Percentiles rank a stretch among this genome's conserved stretches.
These are phyloP conservation scores for Amylostereum areolatum DNA, from an alignment of 1,284 basidiomycete genomes.

Conservation along the genomic window DNA sequence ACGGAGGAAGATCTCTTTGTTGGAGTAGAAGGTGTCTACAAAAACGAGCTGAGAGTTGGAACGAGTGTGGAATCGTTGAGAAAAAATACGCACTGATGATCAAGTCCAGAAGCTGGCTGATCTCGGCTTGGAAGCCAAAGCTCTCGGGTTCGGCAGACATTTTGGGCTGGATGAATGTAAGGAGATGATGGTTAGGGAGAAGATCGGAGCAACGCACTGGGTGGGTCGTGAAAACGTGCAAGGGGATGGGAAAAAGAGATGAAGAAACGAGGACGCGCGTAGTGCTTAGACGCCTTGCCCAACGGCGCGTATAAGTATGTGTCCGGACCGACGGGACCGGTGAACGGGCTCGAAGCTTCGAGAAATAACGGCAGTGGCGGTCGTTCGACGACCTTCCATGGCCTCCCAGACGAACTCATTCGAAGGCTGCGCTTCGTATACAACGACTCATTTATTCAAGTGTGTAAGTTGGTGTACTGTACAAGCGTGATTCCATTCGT, in stretches of 20 bases:
- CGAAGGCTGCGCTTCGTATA: no score
- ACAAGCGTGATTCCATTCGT: no score
- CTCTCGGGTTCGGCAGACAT: conserved; percentile 65
- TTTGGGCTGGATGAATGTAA: conserved; percentile 20
- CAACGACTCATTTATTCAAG: no score
- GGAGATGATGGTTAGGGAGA: conserved; percentile 6
- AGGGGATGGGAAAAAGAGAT: not conserved
- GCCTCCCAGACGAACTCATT: no score
- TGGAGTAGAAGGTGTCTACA: conserved; percentile 94
- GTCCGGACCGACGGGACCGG: no score
- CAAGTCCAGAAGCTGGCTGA: conserved; percentile 88
- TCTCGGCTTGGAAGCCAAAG: conserved; percentile 96
- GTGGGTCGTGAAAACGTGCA: not conserved
- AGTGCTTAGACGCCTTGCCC: no score
- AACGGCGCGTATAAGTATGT: no score
- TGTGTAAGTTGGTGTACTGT: no score
- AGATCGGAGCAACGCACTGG: not conserved
- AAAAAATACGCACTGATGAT: conserved; percentile 69
- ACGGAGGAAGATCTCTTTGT: conserved; percentile 98
- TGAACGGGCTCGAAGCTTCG: no score
- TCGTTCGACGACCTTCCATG: no score
- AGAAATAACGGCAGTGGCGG: no score
- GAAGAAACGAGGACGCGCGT: not conserved
- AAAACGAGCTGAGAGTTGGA: conserved; percentile 7
- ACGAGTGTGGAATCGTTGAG: conserved; percentile 6